phyloP scores from a whole-genome alignment of 2,329 filamentous ascomycete genomes.

The Pseudogymnoascus sp. region DNA sequence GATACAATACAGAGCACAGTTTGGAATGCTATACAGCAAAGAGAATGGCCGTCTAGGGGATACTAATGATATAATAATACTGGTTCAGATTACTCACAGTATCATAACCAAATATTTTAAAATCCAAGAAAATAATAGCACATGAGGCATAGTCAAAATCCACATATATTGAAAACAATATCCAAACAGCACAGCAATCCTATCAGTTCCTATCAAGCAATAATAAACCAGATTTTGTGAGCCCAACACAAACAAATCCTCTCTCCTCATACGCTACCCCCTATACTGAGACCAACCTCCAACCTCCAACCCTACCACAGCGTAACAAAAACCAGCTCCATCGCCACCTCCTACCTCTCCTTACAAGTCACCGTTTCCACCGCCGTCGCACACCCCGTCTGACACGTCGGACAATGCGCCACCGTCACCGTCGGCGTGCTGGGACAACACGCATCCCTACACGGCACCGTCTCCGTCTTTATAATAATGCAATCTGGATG shows the following conservation, averaged over 20 bases:
- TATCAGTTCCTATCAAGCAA: too few species aligned
- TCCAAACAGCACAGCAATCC: too few species aligned
- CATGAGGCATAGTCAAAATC: too few species aligned
- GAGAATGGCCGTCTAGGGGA: conserved; percentile 13
- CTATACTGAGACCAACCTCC: too few species aligned
- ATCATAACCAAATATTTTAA: too few species aligned
- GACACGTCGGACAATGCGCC: conserved; percentile 24
- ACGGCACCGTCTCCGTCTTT: conserved; percentile 32
- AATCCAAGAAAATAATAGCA: too few species aligned
- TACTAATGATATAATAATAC: conserved; percentile 14
- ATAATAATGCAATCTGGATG: conserved; percentile 16
- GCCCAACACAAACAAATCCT: too few species aligned
- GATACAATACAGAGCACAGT: conserved; percentile 14
- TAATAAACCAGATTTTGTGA: too few species aligned
- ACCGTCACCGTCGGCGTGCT: conserved; percentile 28
- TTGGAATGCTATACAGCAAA: conserved; percentile 16
- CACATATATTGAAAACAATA: too few species aligned
- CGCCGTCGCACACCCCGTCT: conserved; percentile 23
- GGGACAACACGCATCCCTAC: conserved; percentile 34
- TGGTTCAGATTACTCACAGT: too few species aligned
- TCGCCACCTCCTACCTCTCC: neutral
- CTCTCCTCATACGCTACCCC: too few species aligned
- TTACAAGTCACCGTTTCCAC: conserved; percentile 18
- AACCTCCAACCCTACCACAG: neutral
- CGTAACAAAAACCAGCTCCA: neutral